Evolutionary conservation across 2,329 filamentous ascomycete species (phyloP).

Genomic region (Fusarium transvaalense): DNA sequence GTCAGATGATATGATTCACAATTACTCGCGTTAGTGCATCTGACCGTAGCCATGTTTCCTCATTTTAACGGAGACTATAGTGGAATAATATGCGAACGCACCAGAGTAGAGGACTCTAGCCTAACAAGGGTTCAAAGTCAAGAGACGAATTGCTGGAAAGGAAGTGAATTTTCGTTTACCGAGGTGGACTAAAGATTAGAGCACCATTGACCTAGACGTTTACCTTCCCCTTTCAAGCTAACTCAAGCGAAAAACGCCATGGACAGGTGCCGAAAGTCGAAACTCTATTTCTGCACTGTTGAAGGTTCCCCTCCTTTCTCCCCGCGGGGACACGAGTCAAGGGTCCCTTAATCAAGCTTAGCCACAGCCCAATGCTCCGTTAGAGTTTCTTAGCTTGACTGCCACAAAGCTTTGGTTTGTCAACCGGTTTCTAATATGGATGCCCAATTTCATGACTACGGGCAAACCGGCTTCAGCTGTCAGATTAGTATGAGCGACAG

Average conservation of each 20-base stretch:
- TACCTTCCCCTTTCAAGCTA: background rate
- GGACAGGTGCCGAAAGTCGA: background rate
- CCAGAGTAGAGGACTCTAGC: background rate
- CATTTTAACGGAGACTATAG: background rate
- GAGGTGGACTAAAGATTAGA: background rate
- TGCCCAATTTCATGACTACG: background rate
- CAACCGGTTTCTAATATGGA: background rate
- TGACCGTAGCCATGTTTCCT: background rate
- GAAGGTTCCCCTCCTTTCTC: background rate
- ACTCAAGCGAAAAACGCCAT: background rate
- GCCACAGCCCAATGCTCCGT: background rate
- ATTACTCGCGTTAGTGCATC: background rate
- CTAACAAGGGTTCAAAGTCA: background rate
- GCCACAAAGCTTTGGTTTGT: background rate
- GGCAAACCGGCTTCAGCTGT: background rate
- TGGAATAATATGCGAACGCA: background rate
- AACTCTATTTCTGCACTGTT: constrained; percentile 4
- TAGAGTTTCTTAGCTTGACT: background rate
- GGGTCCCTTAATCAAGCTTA: background rate
- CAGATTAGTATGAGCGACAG: background rate
- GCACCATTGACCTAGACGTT: background rate
- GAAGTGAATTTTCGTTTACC: background rate
- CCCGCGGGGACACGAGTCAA: constrained; percentile 5
- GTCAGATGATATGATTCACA: background rate
- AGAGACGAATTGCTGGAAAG: background rate